Conservation (phyloP, 257 asterid genomes). For the Fraxinus americana region DNA sequence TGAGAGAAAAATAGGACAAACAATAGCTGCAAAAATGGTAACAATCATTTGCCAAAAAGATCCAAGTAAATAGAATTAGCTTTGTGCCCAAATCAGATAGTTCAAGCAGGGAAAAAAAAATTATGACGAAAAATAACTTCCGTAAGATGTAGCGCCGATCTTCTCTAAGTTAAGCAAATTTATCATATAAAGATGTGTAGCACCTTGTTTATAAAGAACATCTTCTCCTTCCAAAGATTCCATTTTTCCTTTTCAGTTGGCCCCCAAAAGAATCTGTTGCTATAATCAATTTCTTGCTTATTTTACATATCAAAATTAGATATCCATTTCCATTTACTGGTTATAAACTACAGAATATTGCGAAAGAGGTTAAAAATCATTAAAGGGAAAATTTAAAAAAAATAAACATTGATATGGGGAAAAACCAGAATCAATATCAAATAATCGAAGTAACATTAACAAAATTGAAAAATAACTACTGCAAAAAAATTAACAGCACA, state of each 20-base stretch:
- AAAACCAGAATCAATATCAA: conserved; percentile 11
- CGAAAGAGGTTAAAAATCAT: background rate
- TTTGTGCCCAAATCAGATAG: conserved; percentile 6
- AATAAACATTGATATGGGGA: background rate
- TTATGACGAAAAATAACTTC: conserved; percentile 8
- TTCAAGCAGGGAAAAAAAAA: background rate
- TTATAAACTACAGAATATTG: conserved; percentile 4
- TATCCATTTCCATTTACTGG: background rate
- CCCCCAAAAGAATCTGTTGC: background rate
- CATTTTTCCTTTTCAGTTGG: background rate
- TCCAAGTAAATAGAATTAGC: background rate
- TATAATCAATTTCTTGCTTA: conserved; percentile 16
- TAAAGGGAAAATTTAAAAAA: background rate
- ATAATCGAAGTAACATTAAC: background rate
- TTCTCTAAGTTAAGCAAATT: background rate
- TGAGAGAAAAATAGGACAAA: conserved; percentile 18
- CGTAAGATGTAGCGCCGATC: background rate
- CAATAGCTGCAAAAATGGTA: conserved; percentile 17
- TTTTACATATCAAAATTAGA: background rate
- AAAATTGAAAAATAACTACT: background rate
- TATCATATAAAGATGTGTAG: background rate
- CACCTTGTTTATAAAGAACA: background rate
- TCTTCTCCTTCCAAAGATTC: too few relatives aligned
- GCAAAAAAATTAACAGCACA: conserved; percentile 1
- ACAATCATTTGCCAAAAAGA: background rate